These are phyloP conservation scores for Dactylellina leptospora DNA, from an alignment of 2,329 filamentous ascomycete genomes.

Conservation along the genomic window DNA sequence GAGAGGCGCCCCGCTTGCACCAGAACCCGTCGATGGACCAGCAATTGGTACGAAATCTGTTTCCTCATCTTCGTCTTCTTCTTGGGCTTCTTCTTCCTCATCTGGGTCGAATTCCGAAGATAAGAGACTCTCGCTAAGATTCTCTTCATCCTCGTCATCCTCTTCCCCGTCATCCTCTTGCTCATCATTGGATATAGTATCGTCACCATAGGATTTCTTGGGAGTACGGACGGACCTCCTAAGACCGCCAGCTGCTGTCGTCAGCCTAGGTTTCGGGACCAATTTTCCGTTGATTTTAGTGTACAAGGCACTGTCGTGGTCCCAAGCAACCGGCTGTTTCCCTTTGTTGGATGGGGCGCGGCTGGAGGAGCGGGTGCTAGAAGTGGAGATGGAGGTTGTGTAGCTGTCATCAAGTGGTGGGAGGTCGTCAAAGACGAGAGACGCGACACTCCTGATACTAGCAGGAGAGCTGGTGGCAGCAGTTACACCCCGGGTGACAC, in stretches of 20 bases:
- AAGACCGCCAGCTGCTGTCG: too few relatives aligned
- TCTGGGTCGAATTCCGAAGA: conserved; percentile 13
- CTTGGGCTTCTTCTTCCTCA: conserved; percentile 14
- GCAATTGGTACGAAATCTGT: not conserved
- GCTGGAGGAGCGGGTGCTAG: conserved; percentile 42
- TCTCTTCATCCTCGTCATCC: not conserved
- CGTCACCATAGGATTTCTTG: conserved; percentile 5
- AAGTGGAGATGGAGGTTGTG: conserved; percentile 21
- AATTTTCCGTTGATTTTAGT: conserved; percentile 41
- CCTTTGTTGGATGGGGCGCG: not conserved
- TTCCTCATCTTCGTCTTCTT: not conserved
- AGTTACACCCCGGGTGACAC: not conserved
- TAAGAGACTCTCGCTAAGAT: conserved; percentile 10
- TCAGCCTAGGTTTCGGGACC: too few relatives aligned
- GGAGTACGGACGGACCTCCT: conserved; percentile 15
- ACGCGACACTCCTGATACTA: conserved; percentile 9
- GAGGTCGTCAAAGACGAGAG: conserved; percentile 22
- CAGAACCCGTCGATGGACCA: not conserved
- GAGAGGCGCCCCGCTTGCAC: not conserved
- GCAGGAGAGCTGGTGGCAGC: not conserved
- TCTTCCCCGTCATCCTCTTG: not conserved
- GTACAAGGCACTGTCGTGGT: conserved; percentile 31
- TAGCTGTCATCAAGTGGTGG: conserved; percentile 15
- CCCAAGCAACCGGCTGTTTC: not conserved
- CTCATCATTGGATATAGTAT: not conserved